A percentile compares a stretch with the other conserved stretches of the same genome.
phyloP scores from a whole-genome alignment of 2,329 filamentous ascomycete species.

The Calonectria pseudoturangicola region DNA sequence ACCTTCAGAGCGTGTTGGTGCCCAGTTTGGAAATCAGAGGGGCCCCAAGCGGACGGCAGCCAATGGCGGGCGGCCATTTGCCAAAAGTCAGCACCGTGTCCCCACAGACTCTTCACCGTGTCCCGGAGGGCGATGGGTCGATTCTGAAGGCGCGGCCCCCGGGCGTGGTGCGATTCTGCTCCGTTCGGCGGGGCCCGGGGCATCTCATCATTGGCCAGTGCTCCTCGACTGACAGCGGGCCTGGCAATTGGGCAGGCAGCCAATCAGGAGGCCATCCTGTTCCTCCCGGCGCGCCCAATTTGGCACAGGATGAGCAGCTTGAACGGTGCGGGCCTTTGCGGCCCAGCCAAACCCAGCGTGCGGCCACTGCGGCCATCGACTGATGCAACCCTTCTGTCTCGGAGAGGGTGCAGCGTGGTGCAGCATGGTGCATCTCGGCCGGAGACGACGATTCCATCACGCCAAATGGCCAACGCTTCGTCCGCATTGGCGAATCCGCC shows the following conservation, averaged over 20 bases:
- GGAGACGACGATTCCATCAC: conserved; percentile 39
- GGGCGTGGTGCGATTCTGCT: conserved; percentile 54
- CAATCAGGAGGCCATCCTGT: conserved; percentile 44
- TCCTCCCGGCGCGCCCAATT: conserved; percentile 48
- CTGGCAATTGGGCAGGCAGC: conserved; percentile 31
- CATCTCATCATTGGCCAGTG: conserved; percentile 49
- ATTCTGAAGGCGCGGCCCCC: conserved; percentile 46
- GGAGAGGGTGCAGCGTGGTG: conserved; percentile 31
- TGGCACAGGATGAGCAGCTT: neutral
- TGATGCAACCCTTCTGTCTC: conserved; percentile 38
- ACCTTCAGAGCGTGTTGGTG: conserved; percentile 38
- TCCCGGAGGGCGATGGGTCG: conserved; percentile 50
- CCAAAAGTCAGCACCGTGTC: conserved; percentile 50
- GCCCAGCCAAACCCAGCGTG: conserved; percentile 14
- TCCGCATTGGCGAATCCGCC: conserved; percentile 35
- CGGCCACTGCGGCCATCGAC: conserved; percentile 44
- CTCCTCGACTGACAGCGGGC: conserved; percentile 38
- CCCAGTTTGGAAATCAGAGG: conserved; percentile 42
- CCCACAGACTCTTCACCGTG: conserved; percentile 35
- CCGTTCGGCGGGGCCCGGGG: conserved; percentile 53
- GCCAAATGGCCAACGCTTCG: conserved; percentile 39
- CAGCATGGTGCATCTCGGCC: conserved; percentile 35
- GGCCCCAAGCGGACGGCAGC: conserved; percentile 30
- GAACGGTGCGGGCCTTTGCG: conserved; percentile 26
- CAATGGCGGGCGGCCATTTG: conserved; percentile 40